Evolutionary conservation across 768 basidiomycete species (phyloP), one percentile per base, ranked within the genome.

Genomic region (Coprinopsis sp.): DNA sequence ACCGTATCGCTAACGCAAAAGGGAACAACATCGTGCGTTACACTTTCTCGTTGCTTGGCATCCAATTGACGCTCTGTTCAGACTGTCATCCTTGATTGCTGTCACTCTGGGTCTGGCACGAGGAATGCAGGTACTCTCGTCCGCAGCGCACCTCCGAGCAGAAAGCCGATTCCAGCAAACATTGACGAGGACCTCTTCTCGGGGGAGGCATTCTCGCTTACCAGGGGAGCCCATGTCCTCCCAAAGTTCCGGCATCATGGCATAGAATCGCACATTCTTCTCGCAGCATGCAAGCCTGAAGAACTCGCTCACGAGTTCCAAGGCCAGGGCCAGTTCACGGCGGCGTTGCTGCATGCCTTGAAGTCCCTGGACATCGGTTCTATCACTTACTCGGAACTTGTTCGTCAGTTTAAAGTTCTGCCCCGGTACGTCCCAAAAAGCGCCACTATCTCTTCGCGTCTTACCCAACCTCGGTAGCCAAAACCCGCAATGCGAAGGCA

Each of bases 401-500:
- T 56, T 4, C 33, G 31, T 6, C 37, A 38, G 18, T 29, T 47
- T 12, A 30, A 44, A 19, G 16, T 11, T 4, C 19, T 41, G 39
- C 25, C 6, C 11, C 5, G 4, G 39, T 41, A 27, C 5, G 39
- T 41, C 7, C n/a, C n/a, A n/a, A n/a, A n/a, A n/a, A n/a, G n/a
- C n/a, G n/a, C n/a, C n/a, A n/a, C n/a, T n/a, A n/a, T n/a, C n/a
- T n/a, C n/a, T n/a, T n/a, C n/a, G n/a, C n/a, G n/a, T 41, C 39
- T 24, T n/a, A 16, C 25, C 7, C 13, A 28, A 14, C 14, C 21
- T 39, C 7, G 29, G 14, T 39, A 49, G 50, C 14, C 56, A 57
- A 46, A 54, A 51, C 33, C 56, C 56, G 1, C 56, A 57, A 30
- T 57, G 56, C 33, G 56, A 57, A 51, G 56, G 56, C 2, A 37